These are phyloP conservation scores for Thraustochytrium striatum DNA, from an alignment of 352 stramenopile genomes.

Conservation along the genomic window DNA sequence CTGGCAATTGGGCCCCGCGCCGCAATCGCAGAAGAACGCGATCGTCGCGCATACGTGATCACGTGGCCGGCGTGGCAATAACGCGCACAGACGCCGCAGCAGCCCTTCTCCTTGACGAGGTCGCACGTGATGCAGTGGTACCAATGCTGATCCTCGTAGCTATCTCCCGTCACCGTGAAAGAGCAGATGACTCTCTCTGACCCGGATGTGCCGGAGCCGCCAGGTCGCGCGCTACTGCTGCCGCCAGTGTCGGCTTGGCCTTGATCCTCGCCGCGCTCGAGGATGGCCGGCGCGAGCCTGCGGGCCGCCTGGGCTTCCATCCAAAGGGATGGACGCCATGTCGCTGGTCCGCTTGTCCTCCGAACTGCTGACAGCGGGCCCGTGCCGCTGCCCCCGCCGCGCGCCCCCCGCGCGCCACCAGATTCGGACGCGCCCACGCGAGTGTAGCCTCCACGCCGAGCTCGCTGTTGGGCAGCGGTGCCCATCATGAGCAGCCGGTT, in stretches of 20 bases:
- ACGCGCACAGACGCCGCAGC: constrained; percentile 51
- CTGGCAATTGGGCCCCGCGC: too few relatives aligned
- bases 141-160: constrained; percentile 54
- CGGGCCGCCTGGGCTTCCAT: too few relatives aligned
- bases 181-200: constrained; percentile 7
- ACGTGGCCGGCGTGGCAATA: constrained; percentile 66
- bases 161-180: constrained; percentile 19
- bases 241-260: not conserved
- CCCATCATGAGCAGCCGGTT: too few relatives aligned
- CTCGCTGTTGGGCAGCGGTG: too few relatives aligned
- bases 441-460: too few relatives aligned
- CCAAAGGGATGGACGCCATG: too few relatives aligned
- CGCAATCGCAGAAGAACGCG: constrained; percentile 80
- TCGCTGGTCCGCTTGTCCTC: not conserved
- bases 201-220: not conserved
- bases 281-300: too few relatives aligned
- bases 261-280: not conserved
- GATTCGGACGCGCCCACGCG: not conserved
- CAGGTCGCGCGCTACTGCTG: not conserved
- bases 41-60: constrained; percentile 68
- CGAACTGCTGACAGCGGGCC: too few relatives aligned
- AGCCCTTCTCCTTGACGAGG: constrained; percentile 55
- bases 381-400: too few relatives aligned
- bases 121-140: constrained; percentile 57
- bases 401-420: too few relatives aligned